Conservation (phyloP, 805 yeast species). For the Komagataella kurtzmanii region DNA sequence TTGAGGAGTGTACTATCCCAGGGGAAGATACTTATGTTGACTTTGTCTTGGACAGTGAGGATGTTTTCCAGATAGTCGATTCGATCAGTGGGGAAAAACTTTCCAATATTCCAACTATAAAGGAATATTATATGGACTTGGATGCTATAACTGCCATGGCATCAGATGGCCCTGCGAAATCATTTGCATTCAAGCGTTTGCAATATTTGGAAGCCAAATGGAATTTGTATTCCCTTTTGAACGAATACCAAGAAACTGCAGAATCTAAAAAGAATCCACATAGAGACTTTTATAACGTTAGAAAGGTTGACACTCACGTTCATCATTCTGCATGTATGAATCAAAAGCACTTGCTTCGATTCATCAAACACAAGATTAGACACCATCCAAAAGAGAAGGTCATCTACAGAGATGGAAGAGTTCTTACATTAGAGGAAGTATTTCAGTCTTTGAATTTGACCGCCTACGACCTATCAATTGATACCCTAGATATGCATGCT, state of each 20-base stretch:
- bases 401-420: conserved; percentile 83
- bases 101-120: conserved; percentile 64
- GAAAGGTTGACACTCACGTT: conserved; percentile 97
- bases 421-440: conserved; percentile 75
- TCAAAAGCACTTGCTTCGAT: conserved; percentile 89
- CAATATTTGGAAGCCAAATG: conserved; percentile 94
- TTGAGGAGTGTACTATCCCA: conserved; percentile 43
- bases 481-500: conserved; percentile 98
- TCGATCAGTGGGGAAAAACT: conserved; percentile 19
- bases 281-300: conserved; percentile 90
- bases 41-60: conserved; percentile 41
- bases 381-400: conserved; percentile 80
- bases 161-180: conserved; percentile 92
- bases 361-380: conserved; percentile 88
- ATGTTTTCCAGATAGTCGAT: conserved; percentile 42
- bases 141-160: conserved; percentile 62
- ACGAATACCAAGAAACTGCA: conserved; percentile 86
- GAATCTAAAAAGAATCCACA: conserved; percentile 91
- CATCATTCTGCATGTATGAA: conserved; percentile 99
- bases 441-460: conserved; percentile 82
- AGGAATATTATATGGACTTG: conserved; percentile 76
- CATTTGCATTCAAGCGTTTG: conserved; percentile 87
- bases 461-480: conserved; percentile 91
- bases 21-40: conserved; percentile 24
- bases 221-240: conserved; percentile 78